Evolutionary conservation across 805 yeast genomes (phyloP), one percentile per base, ranked within the genome.

Genomic region (Candida arabinofermentans): DNA sequence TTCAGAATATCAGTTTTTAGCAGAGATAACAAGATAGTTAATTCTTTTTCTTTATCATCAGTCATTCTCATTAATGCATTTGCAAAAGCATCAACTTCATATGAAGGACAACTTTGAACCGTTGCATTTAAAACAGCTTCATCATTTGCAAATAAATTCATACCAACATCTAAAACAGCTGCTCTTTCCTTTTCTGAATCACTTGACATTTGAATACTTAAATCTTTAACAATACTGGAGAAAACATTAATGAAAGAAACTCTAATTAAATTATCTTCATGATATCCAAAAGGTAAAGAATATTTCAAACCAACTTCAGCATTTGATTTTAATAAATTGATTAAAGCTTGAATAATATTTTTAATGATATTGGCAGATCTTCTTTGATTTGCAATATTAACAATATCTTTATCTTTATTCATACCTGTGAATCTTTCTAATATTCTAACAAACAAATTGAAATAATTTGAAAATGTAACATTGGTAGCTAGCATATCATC

Each of bases 201-300:
- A 4, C 37, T 27, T 17, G 37, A 36, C 47, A 42, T 40, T 26
- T 57, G 62, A 4, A 58, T 48, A 32, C n/a, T 49, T 18, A 45
- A 35, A 16, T 55, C 55, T 30, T 55, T 44, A 48, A 77, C 65
- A 57, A 86, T 84, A 39, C 82, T 79, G 3, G 84, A 77, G 50
- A 88, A 87, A 2, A 88, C 91, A 43, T 82, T 81, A 54, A 88
- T 69, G 55, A 87, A 86, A 0, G 95, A 79, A 9, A 82, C 67
- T 45, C 93, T 67, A 23, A 86, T 80, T 40, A 79, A 72, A 12
- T 66, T 61, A 56, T 84, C 83, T 18, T 74, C 73, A 52, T 86
- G 86, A 53, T 80, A 86, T 0, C 95, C 93, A 57, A 87, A 72
- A 0, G 93, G 89, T 13, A 87, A 59, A 2, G 90, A 88, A 58